A percentile compares a stretch with the other conserved stretches of the same genome.
phyloP scores from a whole-genome alignment of 2,329 filamentous ascomycete genomes.

The Coniella lustricola region DNA sequence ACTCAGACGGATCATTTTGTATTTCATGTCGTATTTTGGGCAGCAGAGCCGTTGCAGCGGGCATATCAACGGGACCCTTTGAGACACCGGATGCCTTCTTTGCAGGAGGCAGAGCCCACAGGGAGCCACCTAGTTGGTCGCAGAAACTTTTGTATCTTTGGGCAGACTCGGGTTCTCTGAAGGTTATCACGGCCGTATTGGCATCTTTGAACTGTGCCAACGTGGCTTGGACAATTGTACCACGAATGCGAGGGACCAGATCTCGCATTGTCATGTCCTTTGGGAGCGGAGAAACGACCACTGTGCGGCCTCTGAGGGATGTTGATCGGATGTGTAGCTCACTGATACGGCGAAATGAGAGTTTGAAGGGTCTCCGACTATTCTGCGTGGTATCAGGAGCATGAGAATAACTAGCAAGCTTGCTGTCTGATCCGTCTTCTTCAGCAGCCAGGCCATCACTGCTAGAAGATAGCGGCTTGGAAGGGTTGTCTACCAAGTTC shows the following conservation, averaged over 20 bases:
- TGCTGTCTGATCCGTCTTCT: no score
- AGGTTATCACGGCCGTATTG: constrained; percentile 1
- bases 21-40: not conserved
- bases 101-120: not conserved
- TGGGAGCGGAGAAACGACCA: not conserved
- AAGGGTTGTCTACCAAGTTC: no score
- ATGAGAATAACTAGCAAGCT: no score
- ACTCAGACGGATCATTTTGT: not conserved
- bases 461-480: no score
- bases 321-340: not conserved
- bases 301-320: not conserved
- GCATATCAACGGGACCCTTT: no score
- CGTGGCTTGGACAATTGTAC: not conserved
- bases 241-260: constrained; percentile 3
- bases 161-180: constrained; percentile 2
- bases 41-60: no score
- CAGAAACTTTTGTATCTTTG: not conserved
- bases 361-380: no score
- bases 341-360: not conserved
- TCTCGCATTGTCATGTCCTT: not conserved
- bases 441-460: no score
- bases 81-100: not conserved
- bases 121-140: not conserved
- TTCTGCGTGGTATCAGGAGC: no score
- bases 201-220: not conserved